Evolutionary conservation across 2,329 filamentous ascomycete species (phyloP), one percentile per base, ranked within the genome.

Genomic region (Bertia moriformis): DNA sequence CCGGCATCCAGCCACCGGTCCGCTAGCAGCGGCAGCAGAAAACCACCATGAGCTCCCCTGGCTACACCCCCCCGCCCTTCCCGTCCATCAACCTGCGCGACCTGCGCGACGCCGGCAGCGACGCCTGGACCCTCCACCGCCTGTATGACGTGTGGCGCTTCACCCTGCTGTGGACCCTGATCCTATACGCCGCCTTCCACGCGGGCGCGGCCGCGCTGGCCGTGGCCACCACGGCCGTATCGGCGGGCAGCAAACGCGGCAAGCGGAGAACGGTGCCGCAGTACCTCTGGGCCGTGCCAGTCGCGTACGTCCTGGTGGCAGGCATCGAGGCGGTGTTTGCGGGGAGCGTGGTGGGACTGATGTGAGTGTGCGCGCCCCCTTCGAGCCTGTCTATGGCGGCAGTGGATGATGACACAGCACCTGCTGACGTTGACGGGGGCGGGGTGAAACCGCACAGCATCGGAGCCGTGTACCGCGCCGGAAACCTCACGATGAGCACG

Each of bases 401-500:
- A 29, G n/a, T 4, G 14, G 2, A 32, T 41, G 24, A 48, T 53
- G 41, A 52, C 41, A 2, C 24, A 37, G n/a, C 7, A 1, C 4
- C 7, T 14, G 14, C 27, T 22, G 13, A 1, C 3, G 18, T 33
- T 17, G 2, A 4, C 10, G 27, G 4, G 17, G 24, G 41, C 30
- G 44, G 22, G 44, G 38, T n/a, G 14, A 29, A 27, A 14, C 45
- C 88, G 83, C 38, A n/a, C n/a, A n/a, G n/a, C n/a, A 63, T 93
- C 15, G 85, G 83, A 12, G 83, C 80, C 5, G 73, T 89, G 24
- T 94, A 93, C 53, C 73, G 77, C 48, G 73, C 81, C 2, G 88
- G 86, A 33, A 85, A 81, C 58, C 93, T 89, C 54, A 69, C 78
- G 50, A 91, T 94, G 86, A 89, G 86, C 36, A 94, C 88, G 0